A percentile compares a stretch with the other conserved stretches of the same genome.
These are phyloP conservation scores for Periconia macrospinosa DNA, from an alignment of 2,329 filamentous ascomycete genomes.

Conservation along the genomic window DNA sequence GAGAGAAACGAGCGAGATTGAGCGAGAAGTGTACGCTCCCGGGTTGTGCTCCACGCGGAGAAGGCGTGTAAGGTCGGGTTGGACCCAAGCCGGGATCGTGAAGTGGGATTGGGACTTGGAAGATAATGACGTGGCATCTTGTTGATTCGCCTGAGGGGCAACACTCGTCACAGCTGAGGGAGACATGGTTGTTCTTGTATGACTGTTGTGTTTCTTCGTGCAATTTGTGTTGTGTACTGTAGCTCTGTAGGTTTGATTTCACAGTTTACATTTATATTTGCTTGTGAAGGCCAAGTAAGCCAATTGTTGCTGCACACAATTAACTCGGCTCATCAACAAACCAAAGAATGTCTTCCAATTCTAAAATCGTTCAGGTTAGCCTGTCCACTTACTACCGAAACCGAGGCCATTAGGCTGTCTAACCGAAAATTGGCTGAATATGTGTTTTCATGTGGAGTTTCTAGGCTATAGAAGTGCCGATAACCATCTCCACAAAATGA, in stretches of 20 bases:
- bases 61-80: conserved; percentile 43
- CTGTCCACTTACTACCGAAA: too few species aligned
- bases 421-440: too few species aligned
- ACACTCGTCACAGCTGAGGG: conserved; percentile 27
- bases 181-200: conserved; percentile 22
- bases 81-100: conserved; percentile 37
- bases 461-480: too few species aligned
- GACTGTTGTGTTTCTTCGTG: neutral
- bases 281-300: neutral
- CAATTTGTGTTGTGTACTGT: neutral
- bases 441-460: too few species aligned
- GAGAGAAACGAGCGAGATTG: conserved; percentile 53
- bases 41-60: conserved; percentile 43
- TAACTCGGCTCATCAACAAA: too few species aligned
- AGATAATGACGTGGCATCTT: conserved; percentile 14
- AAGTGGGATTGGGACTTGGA: conserved; percentile 22
- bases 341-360: too few species aligned
- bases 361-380: too few species aligned
- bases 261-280: neutral
- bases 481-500: too few species aligned
- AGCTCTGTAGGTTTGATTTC: neutral
- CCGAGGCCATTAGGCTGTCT: too few species aligned
- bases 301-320: too few species aligned
- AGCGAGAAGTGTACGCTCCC: conserved; percentile 46
- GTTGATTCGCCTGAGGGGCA: conserved; percentile 21